Percentiles rank a stretch among this genome's conserved stretches.
Evolutionary conservation across 805 yeast genomes (phyloP).

Genomic region (Danielozyma ontarioensis): DNA sequence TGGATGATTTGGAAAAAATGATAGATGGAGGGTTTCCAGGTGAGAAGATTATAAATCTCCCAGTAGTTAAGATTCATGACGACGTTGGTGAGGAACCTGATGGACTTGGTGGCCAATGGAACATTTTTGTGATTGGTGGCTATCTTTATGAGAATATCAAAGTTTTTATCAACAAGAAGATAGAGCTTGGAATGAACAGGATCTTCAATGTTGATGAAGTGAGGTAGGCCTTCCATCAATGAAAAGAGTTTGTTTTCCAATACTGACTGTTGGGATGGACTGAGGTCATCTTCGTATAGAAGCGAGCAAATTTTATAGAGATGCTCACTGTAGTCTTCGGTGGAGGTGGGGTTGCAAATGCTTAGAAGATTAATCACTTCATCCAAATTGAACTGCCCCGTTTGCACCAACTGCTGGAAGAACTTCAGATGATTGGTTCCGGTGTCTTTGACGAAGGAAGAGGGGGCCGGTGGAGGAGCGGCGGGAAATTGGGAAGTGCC

Average conservation of each 20-base stretch:
- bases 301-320: constrained; percentile 24
- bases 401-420: constrained; percentile 1
- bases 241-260: constrained; percentile 20
- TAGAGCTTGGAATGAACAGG: constrained; percentile 29
- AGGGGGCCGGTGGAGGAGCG: constrained; percentile 1
- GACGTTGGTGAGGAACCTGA: constrained; percentile 32
- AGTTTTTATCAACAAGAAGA: constrained; percentile 31
- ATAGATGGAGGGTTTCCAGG: constrained; percentile 39
- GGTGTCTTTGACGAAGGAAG: neutral
- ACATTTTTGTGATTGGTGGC: constrained; percentile 25
- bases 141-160: constrained; percentile 33
- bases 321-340: constrained; percentile 35
- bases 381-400: constrained; percentile 4
- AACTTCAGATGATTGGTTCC: constrained; percentile 1
- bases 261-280: neutral
- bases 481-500: too few relatives aligned
- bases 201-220: constrained; percentile 16
- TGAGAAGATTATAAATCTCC: constrained; percentile 38
- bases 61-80: constrained; percentile 38
- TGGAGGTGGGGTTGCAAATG: constrained; percentile 22
- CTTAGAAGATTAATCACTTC: constrained; percentile 23
- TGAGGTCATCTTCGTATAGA: constrained; percentile 14
- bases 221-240: constrained; percentile 20
- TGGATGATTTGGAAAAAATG: constrained; percentile 35
- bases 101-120: constrained; percentile 28